These are phyloP conservation scores for Lepidium sativum DNA, from an alignment of 345 rosid genomes.

Conservation along the genomic window DNA sequence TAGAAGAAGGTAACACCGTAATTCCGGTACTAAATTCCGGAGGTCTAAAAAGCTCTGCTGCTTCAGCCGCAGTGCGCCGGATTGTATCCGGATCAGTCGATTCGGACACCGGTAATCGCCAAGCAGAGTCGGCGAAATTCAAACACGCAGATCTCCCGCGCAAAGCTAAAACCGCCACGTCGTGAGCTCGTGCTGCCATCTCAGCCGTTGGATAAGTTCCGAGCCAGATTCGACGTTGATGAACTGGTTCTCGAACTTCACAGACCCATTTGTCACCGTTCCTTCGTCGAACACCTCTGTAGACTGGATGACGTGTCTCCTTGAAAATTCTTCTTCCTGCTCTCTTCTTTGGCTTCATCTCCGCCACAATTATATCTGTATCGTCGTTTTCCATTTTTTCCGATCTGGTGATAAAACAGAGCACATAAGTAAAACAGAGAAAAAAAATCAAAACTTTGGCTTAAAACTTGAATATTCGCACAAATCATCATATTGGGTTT, in stretches of 20 bases:
- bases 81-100: slow-evolving; percentile 34
- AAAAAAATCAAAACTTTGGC: neutral
- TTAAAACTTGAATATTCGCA: neutral
- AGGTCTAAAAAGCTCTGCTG: slow-evolving; percentile 42
- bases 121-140: slow-evolving; percentile 55
- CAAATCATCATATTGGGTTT: neutral
- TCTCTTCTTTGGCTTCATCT: slow-evolving; percentile 48
- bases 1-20: slow-evolving; percentile 4
- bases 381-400: slow-evolving; percentile 24
- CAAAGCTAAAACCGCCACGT: slow-evolving; percentile 55
- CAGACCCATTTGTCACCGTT: slow-evolving; percentile 60
- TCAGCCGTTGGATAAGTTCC: slow-evolving; percentile 64
- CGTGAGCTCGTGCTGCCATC: slow-evolving; percentile 77
- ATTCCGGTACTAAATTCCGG: slow-evolving; percentile 10
- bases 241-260: slow-evolving; percentile 53
- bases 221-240: slow-evolving; percentile 54
- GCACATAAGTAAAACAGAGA: neutral
- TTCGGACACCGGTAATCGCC: slow-evolving; percentile 44
- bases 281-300: slow-evolving; percentile 46
- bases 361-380: slow-evolving; percentile 15
- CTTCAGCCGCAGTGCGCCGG: slow-evolving; percentile 38
- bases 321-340: slow-evolving; percentile 46
- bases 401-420: neutral
- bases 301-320: slow-evolving; percentile 67
- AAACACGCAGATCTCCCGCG: slow-evolving; percentile 57